Base-by-base conservation (phyloP, 1,284 basidiomycete species). In the Rhodotorula mucilaginosa region DNA sequence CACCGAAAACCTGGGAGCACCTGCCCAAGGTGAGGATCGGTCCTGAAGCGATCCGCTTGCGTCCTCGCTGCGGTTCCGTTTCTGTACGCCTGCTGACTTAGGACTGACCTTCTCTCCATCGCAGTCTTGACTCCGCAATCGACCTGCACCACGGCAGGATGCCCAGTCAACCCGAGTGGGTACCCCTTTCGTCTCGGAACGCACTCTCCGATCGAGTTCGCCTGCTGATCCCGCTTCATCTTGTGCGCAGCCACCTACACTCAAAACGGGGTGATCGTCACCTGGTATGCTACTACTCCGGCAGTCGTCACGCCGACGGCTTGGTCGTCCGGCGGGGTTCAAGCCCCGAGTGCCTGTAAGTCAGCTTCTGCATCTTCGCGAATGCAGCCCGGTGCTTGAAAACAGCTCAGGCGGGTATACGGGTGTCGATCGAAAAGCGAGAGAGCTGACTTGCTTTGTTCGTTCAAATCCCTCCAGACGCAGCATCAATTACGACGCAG, bases 261-360 rank as follows among this genome's bases (percentile, higher is more conserved):
- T 6, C 64, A 68, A 51, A 64, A 65, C 29, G 67, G 67, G 2
- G 61, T 34, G 4, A 59, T 73, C 16, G 64, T 67, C 0, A 56
- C 49, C n/a, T 73, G 74, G 74, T 57, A 44, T 44, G 74, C 74
- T 15, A 70, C 74, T 1, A 73, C 71, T 15, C 73, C 73, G 12
- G 52, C 54, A 12, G 69, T 46, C 18, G 44, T 69, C 8, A 67
- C 61, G 39, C 74, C 74, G 15, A 68, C 69, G 18, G 63, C 52
- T 49, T 64, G 64, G n/a, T 60, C 58, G 7, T 56, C 64, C 2
- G 69, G 71, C 5, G n/a, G 21, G 2, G 51, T 73, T 52, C 56
- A 63, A 34, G 31, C 47, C 12, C 51, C 56, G 12, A 57, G 46
- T 5, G 34, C 26, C 26, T 71, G 61, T 71, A 26, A 49, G 59